Percentiles rank a stretch among this genome's conserved stretches.
phyloP scores from a whole-genome alignment of 805 yeast species.

The Starmerella cellae region DNA sequence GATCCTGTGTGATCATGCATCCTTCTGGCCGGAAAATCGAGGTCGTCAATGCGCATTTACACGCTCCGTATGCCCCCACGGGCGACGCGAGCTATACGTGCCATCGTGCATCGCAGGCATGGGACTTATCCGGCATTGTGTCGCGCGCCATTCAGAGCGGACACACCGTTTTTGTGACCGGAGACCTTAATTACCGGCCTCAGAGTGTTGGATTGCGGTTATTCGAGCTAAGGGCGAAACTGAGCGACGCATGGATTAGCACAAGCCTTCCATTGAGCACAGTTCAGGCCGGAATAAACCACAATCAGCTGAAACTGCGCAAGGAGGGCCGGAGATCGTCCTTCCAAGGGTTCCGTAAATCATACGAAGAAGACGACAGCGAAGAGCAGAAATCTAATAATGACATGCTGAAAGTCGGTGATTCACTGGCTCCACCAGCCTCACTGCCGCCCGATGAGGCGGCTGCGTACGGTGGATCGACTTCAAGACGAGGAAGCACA shows the following conservation, averaged over 20 bases:
- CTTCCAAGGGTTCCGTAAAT: not conserved
- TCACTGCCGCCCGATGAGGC: not conserved
- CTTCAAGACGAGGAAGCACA: too few species aligned
- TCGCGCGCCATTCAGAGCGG: constrained; percentile 55
- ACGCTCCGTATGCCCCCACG: constrained; percentile 71
- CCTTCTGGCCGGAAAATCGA: constrained; percentile 44
- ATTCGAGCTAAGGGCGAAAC: constrained; percentile 52
- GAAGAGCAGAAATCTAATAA: not conserved
- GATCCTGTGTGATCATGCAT: constrained; percentile 55
- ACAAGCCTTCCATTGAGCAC: constrained; percentile 13
- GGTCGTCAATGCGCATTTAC: constrained; percentile 84
- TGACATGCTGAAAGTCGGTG: not conserved
- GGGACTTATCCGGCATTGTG: constrained; percentile 74
- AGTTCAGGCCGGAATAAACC: not conserved
- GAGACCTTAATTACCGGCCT: constrained; percentile 84
- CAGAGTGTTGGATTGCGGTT: constrained; percentile 70
- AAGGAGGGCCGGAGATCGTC: not conserved
- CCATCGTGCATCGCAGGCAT: constrained; percentile 88
- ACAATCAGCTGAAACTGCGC: not conserved
- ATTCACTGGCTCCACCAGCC: too few species aligned
- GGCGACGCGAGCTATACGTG: constrained; percentile 88
- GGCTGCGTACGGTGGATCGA: not conserved
- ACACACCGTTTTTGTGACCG: constrained; percentile 75
- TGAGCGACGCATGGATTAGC: constrained; percentile 73
- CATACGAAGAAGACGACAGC: not conserved